These are phyloP conservation scores for Lignosus rhinocerotis DNA, from an alignment of 1,284 basidiomycete genomes.

Conservation along the genomic window DNA sequence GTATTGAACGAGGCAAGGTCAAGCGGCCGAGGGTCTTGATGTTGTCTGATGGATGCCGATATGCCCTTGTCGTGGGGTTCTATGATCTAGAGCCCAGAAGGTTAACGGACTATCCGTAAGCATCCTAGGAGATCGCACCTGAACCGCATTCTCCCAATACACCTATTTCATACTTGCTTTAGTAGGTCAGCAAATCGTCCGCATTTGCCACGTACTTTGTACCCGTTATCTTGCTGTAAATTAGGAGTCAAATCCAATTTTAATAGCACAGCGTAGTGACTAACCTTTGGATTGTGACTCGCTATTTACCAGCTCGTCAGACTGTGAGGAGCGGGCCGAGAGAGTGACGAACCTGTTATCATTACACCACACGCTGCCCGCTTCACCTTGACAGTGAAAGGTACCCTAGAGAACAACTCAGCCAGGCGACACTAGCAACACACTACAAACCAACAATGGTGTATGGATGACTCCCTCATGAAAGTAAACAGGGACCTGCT, in stretches of 20 bases:
- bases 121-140: constrained; percentile 42
- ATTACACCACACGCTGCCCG: constrained; percentile 80
- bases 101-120: background rate
- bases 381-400: constrained; percentile 69
- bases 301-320: constrained; percentile 41
- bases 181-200: background rate
- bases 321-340: background rate
- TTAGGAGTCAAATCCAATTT: background rate
- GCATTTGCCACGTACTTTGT: constrained; percentile 54
- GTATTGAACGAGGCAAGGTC: constrained; percentile 29
- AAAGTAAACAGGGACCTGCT: constrained; percentile 71
- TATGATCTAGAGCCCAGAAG: constrained; percentile 62
- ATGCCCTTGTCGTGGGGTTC: constrained; percentile 80
- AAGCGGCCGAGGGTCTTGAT: constrained; percentile 60
- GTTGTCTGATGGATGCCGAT: constrained; percentile 58
- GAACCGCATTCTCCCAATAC: constrained; percentile 84
- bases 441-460: constrained; percentile 57
- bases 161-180: constrained; percentile 49
- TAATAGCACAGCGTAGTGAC: background rate
- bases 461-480: constrained; percentile 75
- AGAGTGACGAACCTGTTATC: constrained; percentile 66
- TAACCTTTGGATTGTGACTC: constrained; percentile 83
- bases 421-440: background rate
- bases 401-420: constrained; percentile 52
- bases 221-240: constrained; percentile 78